Base-by-base conservation (phyloP, 2,329 filamentous ascomycete species). In the Fusarium sp. region DNA sequence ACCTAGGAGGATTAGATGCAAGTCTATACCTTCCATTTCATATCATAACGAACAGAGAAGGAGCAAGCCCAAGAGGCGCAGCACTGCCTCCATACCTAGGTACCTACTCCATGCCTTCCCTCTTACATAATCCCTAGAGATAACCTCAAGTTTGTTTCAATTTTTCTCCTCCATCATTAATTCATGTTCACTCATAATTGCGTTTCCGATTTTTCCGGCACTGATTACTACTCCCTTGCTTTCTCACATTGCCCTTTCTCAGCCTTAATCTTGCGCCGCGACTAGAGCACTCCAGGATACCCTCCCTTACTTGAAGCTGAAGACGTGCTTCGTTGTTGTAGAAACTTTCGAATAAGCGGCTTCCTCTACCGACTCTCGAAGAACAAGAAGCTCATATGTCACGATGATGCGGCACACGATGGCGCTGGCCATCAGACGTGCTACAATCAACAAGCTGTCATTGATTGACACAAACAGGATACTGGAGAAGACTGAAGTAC, bases 401-500 rank as follows among this genome's bases (percentile, higher is more conserved):
- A 56, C 25, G 20, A 63, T 66, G 14, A 66, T 46, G 16, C 60
- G 61, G 13, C 54, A 27, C 14, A 59, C 23, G n/a, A 66, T 57
- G 9, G 60, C 44, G 31, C 55, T 62, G 7, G 49, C 55, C 60
- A 66, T 56, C 29, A 63, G 42, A 10, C 64, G 64, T 10, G 42
- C 34, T 16, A 64, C 23, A 16, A 66, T 34, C 14, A 44, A 58
- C 42, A 58, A 31, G 33, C 61, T 64, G n/a, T 62, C 57, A n/a
- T 55, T 61, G 36, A 67, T 49, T 8, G 64, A 61, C n/a, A 67
- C 29, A 25, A 67, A 67, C 23, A 58, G 18, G 40, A 58, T 62
- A 31, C 56, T 54, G 16, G 61, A 67, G 16, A 65, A 58, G 29
- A 64, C 31, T 31, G 61, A 18, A 8, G 57, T 64, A n/a, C 57